A percentile compares a stretch with the other conserved stretches of the same genome.
These are phyloP conservation scores for Hyaloscypha variabilis DNA, from an alignment of 495 filamentous ascomycete species.

Conservation along the genomic window DNA sequence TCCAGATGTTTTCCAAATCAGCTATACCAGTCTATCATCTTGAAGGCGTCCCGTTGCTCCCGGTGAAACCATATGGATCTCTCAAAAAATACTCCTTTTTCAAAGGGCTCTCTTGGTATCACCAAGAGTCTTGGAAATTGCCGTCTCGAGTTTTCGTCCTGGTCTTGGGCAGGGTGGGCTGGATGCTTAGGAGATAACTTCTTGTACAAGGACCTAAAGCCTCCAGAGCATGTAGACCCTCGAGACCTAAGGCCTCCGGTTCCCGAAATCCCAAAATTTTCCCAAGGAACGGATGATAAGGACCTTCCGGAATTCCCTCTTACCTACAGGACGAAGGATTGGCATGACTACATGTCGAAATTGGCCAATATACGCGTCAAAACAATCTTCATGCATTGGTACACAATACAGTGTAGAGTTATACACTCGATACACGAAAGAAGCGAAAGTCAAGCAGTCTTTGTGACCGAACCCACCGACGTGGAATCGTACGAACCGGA, in stretches of 20 bases:
- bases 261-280: not conserved
- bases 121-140: not conserved
- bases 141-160: conserved; percentile 1
- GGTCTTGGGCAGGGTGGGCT: conserved; percentile 13
- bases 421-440: not conserved
- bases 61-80: not conserved
- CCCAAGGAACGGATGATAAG: no score
- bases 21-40: not conserved
- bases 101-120: not conserved
- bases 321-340: no score
- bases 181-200: not conserved
- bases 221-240: not conserved
- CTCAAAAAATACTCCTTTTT: not conserved
- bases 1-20: not conserved
- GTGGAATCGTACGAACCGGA: not conserved
- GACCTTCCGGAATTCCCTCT: no score
- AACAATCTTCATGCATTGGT: no score
- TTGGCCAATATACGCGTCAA: no score
- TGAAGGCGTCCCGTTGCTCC: conserved; percentile 6
- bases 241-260: not conserved
- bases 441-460: no score
- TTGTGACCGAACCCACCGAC: no score
- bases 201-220: not conserved
- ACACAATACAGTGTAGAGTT: not conserved
- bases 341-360: no score